Conservation (phyloP, 2,329 filamentous ascomycete genomes). For the Graphilbum fragrans region DNA sequence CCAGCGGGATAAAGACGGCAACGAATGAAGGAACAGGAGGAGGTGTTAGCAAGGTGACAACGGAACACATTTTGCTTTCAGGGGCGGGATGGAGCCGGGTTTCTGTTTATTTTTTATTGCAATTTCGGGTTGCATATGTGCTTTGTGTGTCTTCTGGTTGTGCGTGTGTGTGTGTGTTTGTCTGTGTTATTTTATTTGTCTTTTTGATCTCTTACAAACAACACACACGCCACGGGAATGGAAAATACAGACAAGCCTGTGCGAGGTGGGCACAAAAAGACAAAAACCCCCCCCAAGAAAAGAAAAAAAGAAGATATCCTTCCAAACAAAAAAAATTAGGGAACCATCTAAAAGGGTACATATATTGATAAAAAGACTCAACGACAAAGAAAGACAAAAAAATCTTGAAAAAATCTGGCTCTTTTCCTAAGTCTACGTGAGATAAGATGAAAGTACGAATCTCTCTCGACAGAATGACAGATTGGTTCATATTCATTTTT, state of each 20-base stretch:
- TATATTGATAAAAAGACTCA: not conserved
- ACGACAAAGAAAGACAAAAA: constrained; percentile 6
- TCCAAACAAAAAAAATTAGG: not conserved
- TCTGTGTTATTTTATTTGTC: constrained; percentile 4
- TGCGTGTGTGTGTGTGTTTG: not conserved
- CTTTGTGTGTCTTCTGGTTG: not conserved
- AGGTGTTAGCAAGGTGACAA: not conserved
- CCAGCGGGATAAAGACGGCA: too few relatives aligned
- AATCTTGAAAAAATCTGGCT: not conserved
- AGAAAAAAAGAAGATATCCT: not conserved
- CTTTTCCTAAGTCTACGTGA: not conserved
- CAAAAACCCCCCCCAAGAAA: not conserved
- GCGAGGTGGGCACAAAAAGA: constrained; percentile 3
- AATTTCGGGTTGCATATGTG: constrained; percentile 4
- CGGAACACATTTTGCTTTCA: not conserved
- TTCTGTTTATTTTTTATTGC: not conserved
- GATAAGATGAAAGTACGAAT: too few relatives aligned
- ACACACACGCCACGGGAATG: constrained; percentile 1
- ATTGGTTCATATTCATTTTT: too few relatives aligned
- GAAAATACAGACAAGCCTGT: not conserved
- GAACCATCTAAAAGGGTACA: not conserved
- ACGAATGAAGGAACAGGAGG: not conserved
- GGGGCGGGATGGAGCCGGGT: not conserved
- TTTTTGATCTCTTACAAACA: constrained; percentile 3
- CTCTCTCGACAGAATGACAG: too few relatives aligned